phyloP scores from a whole-genome alignment of 2,329 filamentous ascomycete species.

The Diaporthe caulivora region DNA sequence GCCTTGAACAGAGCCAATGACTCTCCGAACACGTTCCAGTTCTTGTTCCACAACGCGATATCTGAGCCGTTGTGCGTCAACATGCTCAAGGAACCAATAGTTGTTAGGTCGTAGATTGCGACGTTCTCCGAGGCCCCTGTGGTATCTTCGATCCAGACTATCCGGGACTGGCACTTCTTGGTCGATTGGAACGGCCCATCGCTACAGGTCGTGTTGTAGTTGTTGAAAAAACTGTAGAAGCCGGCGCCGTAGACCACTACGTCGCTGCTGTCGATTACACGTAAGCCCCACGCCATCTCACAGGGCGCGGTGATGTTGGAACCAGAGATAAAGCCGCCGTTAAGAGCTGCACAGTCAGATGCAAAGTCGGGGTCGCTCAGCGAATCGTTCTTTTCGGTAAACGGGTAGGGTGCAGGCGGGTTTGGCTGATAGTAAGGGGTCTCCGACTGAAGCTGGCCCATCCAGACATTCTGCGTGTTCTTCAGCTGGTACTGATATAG shows the following conservation, averaged over 20 bases:
- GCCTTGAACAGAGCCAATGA: constrained; percentile 43
- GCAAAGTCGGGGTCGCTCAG: constrained; percentile 66
- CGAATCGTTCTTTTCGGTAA: constrained; percentile 54
- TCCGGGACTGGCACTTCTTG: constrained; percentile 58
- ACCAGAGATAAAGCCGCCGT: constrained; percentile 15
- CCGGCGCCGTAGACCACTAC: constrained; percentile 73
- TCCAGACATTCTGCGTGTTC: constrained; percentile 70
- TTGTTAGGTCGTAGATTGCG: constrained; percentile 56
- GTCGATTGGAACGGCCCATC: constrained; percentile 50
- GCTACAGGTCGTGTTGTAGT: constrained; percentile 66
- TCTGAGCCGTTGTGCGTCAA: constrained; percentile 49
- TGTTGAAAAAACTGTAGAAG: constrained; percentile 76
- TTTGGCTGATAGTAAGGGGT: constrained; percentile 79
- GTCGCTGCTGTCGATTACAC: constrained; percentile 67
- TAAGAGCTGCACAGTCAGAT: constrained; percentile 49
- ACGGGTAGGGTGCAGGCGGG: constrained; percentile 70
- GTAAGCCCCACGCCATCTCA: constrained; percentile 73
- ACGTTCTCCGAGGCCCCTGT: constrained; percentile 41
- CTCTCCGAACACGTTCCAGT: constrained; percentile 51
- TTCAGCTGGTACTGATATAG: constrained; percentile 78
- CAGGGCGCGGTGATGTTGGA: constrained; percentile 53
- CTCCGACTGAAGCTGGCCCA: constrained; percentile 76
- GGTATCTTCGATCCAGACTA: constrained; percentile 47
- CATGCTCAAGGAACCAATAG: constrained; percentile 55
- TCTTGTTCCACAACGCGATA: constrained; percentile 51